Conservation (phyloP, 768 basidiomycete genomes). For the Austroboletus eburneus region DNA sequence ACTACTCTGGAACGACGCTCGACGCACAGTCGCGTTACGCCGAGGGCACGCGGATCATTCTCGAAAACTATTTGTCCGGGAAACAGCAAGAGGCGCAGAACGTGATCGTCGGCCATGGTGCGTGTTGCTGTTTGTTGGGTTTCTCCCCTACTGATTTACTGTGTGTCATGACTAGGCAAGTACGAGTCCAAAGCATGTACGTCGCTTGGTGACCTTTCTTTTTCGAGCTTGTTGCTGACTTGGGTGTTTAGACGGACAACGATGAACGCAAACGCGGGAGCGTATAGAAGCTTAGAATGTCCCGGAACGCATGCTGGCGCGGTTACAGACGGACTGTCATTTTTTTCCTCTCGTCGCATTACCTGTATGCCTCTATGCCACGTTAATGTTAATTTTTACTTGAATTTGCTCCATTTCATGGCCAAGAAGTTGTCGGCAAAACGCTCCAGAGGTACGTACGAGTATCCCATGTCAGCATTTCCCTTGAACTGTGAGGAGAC, state of each 20-base stretch:
- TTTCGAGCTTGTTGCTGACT: neutral
- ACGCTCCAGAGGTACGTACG: too few species aligned
- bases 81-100: conserved; percentile 72
- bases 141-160: neutral
- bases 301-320: too few species aligned
- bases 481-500: too few species aligned
- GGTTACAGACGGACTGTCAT: too few species aligned
- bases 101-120: conserved; percentile 67
- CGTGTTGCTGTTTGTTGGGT: neutral
- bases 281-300: too few species aligned
- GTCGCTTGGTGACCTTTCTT: neutral
- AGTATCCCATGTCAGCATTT: too few species aligned
- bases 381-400: too few species aligned
- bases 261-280: neutral
- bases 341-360: too few species aligned
- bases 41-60: conserved; percentile 60
- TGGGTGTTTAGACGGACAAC: conserved; percentile 4
- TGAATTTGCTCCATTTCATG: too few species aligned
- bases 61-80: conserved; percentile 63
- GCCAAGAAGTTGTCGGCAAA: too few species aligned
- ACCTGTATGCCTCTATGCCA: too few species aligned
- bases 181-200: conserved; percentile 43
- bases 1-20: conserved; percentile 85
- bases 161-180: conserved; percentile 33
- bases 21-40: conserved; percentile 90